Percentiles rank a stretch among this genome's conserved stretches.
phyloP scores from a whole-genome alignment of 148 eudicot genomes.

The Rhododendron simsii region DNA sequence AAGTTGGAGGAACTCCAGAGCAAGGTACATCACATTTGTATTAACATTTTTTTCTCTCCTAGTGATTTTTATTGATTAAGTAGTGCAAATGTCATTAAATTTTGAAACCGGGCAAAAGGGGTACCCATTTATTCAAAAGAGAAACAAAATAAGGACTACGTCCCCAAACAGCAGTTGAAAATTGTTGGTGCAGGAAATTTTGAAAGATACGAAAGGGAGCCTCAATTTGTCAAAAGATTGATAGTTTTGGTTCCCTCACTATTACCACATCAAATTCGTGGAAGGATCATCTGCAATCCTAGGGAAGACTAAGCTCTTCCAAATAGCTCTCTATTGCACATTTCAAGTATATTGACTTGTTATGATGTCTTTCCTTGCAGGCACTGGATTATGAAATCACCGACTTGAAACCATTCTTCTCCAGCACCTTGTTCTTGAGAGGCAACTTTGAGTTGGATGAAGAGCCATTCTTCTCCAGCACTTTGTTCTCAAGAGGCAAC shows the following conservation, averaged over 20 bases:
- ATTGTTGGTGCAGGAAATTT: neutral
- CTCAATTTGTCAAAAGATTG: neutral
- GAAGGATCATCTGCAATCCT: neutral
- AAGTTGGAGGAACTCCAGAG: neutral
- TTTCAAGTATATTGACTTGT: neutral
- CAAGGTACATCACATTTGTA: neutral
- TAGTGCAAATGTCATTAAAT: neutral
- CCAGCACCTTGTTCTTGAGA: slow-evolving; percentile 52
- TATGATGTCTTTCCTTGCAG: slow-evolving; percentile 31
- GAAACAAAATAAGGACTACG: neutral
- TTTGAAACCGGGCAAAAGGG: too few species aligned
- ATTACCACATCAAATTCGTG: neutral
- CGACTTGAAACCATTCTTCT: slow-evolving; percentile 75
- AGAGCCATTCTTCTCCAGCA: slow-evolving; percentile 69
- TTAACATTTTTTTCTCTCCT: neutral
- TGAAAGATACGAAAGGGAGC: neutral
- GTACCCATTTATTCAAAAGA: neutral
- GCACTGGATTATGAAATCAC: slow-evolving; percentile 76
- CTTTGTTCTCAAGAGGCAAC: slow-evolving; percentile 52
- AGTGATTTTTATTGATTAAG: neutral
- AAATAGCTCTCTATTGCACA: neutral
- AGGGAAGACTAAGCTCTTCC: too few species aligned
- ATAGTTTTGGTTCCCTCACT: neutral
- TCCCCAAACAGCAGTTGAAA: neutral
- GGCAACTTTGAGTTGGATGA: slow-evolving; percentile 68